Conservation (phyloP, 2,329 filamentous ascomycete genomes). For the Colletotrichum sp. region DNA sequence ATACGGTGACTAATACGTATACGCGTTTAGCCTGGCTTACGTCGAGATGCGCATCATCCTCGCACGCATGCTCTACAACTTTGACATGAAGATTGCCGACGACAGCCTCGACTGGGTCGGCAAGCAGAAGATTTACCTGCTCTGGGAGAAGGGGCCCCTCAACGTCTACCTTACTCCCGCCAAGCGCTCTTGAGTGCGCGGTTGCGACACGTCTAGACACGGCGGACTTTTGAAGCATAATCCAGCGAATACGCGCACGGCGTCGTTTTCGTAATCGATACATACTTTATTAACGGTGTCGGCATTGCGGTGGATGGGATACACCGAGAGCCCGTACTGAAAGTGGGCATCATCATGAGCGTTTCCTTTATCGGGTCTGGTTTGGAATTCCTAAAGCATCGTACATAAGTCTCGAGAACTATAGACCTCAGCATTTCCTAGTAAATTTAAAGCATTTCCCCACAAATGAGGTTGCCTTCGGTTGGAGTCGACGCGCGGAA, state of each 20-base stretch:
- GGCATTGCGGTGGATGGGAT: background rate
- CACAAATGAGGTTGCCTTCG: background rate
- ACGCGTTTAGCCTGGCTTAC: conserved; percentile 41
- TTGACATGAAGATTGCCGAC: conserved; percentile 45
- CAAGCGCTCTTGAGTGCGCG: background rate
- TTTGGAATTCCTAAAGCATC: background rate
- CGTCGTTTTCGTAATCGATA: background rate
- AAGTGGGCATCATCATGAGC: background rate
- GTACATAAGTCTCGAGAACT: background rate
- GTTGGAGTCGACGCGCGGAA: accelerated
- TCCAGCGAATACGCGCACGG: background rate
- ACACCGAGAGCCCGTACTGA: background rate
- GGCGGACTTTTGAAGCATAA: background rate
- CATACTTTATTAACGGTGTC: background rate
- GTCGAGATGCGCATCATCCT: conserved; percentile 54
- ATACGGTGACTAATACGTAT: background rate
- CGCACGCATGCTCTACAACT: conserved; percentile 48
- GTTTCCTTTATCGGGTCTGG: background rate
- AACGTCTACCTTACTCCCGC: conserved; percentile 13
- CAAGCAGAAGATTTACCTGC: conserved; percentile 13
- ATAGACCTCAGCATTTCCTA: background rate
- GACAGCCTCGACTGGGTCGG: conserved; percentile 40
- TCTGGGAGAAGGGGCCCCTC: conserved; percentile 14
- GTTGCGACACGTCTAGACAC: background rate
- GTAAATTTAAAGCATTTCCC: background rate